Percentiles rank a stretch among this genome's conserved stretches.
These are phyloP conservation scores for Diutina sp. DNA, from an alignment of 1,139 yeast genomes.

Conservation along the genomic window DNA sequence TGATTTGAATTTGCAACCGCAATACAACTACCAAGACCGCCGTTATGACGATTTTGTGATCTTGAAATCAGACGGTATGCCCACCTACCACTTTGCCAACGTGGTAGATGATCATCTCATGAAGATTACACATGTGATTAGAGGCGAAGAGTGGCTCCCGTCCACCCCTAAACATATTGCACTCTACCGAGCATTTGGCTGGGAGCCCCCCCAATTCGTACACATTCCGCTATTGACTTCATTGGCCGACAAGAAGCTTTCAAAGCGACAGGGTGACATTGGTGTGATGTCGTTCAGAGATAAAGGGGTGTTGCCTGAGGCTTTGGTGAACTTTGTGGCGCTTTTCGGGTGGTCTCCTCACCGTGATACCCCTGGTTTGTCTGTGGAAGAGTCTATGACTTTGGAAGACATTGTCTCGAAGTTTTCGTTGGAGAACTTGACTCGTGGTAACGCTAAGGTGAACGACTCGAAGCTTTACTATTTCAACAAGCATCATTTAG, in stretches of 20 bases:
- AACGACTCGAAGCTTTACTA: conserved; percentile 60
- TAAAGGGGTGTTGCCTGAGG: conserved; percentile 71
- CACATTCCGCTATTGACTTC: conserved; percentile 86
- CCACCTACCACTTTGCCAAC: conserved; percentile 94
- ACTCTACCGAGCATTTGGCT: conserved; percentile 73
- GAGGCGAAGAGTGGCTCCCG: conserved; percentile 97
- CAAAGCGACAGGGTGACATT: conserved; percentile 76
- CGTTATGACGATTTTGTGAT: conserved; percentile 85
- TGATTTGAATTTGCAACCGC: conserved; percentile 62
- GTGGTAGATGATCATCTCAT: conserved; percentile 90
- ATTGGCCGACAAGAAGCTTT: conserved; percentile 61
- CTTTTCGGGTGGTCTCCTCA: conserved; percentile 92
- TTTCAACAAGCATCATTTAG: conserved; percentile 62
- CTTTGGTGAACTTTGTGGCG: conserved; percentile 76
- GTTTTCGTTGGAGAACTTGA: conserved; percentile 54
- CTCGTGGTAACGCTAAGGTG: conserved; percentile 91
- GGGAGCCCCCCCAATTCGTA: conserved; percentile 72
- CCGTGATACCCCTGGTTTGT: conserved; percentile 35
- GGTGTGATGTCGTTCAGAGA: conserved; percentile 49
- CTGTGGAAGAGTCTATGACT: conserved; percentile 46
- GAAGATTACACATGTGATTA: conserved; percentile 83
- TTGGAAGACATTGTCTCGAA: conserved; percentile 36
- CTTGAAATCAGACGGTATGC: conserved; percentile 82
- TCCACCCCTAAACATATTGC: conserved; percentile 94
- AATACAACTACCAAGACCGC: conserved; percentile 51